phyloP scores from a whole-genome alignment of 2,329 filamentous ascomycete species.

The Ustilaginoidea virens region DNA sequence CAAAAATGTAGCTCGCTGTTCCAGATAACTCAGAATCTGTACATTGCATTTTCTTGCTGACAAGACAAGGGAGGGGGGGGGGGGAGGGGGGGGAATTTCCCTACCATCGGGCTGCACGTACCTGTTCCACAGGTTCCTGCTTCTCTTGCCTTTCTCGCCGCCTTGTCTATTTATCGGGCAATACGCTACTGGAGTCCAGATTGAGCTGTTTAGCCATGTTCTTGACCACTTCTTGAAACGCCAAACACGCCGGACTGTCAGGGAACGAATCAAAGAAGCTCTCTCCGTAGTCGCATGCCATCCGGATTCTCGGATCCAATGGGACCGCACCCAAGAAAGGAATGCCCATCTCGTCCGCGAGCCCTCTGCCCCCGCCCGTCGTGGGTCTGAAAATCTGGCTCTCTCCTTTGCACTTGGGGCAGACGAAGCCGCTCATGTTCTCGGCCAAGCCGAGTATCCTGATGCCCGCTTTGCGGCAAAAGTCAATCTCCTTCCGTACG shows the following conservation, averaged over 20 bases:
- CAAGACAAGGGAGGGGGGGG: background rate
- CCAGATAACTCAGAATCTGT: too few species aligned
- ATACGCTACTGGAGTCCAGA: conserved; percentile 38
- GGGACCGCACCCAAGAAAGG: conserved; percentile 84
- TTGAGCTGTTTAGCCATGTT: conserved; percentile 52
- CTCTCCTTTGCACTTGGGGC: conserved; percentile 72
- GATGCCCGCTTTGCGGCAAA: conserved; percentile 90
- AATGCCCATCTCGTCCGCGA: conserved; percentile 77
- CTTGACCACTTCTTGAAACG: conserved; percentile 67
- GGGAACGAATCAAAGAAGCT: conserved; percentile 92
- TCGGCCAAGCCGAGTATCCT: conserved; percentile 79
- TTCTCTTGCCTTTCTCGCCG: too few species aligned
- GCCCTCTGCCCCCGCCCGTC: conserved; percentile 66
- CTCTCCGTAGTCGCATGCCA: conserved; percentile 95
- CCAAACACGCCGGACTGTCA: conserved; percentile 77
- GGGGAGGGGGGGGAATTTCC: background rate
- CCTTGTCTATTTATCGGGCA: conserved; percentile 24
- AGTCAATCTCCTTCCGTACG: conserved; percentile 94
- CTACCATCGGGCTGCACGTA: background rate
- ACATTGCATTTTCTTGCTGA: too few species aligned
- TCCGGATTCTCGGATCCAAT: conserved; percentile 82
- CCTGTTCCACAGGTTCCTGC: too few species aligned
- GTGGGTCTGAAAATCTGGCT: conserved; percentile 81
- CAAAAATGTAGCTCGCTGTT: too few species aligned
- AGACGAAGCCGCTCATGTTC: conserved; percentile 97